Conservation (phyloP, 2,329 filamentous ascomycete species). For the Teratosphaeria pseudoeucalypti region DNA sequence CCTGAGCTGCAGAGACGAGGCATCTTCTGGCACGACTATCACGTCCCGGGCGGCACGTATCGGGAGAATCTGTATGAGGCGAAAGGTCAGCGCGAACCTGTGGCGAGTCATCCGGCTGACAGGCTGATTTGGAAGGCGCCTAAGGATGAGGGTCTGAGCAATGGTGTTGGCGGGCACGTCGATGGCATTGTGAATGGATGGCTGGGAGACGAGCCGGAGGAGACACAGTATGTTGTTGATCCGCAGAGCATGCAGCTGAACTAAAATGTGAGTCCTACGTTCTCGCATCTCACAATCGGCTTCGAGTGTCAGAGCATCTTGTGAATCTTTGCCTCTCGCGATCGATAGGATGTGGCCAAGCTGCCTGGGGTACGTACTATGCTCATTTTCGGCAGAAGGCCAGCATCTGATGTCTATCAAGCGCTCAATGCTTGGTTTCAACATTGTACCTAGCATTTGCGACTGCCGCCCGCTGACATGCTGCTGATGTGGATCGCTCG, state of each 20-base stretch:
- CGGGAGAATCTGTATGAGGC: slow-evolving; percentile 44
- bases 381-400: too few relatives aligned
- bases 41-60: slow-evolving; percentile 48
- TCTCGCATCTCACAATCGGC: background rate
- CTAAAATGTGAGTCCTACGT: background rate
- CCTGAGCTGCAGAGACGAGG: slow-evolving; percentile 53
- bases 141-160: background rate
- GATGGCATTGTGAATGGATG: slow-evolving; percentile 1
- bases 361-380: too few relatives aligned
- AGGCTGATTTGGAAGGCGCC: slow-evolving; percentile 31
- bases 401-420: background rate
- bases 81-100: slow-evolving; percentile 30
- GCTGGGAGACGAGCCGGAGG: background rate
- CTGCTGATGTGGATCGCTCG: background rate
- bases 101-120: slow-evolving; percentile 43
- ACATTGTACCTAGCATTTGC: background rate
- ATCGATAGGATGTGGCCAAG: too few relatives aligned
- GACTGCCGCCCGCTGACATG: background rate
- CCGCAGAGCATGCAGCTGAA: slow-evolving; percentile 7
- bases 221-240: slow-evolving; percentile 1
- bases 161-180: slow-evolving; percentile 1
- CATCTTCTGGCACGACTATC: slow-evolving; percentile 45
- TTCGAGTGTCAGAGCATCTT: too few relatives aligned
- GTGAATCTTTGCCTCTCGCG: background rate
- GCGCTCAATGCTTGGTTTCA: background rate